A percentile compares a stretch with the other conserved stretches of the same genome.
phyloP scores from a whole-genome alignment of 495 filamentous ascomycete species.

The Diplogelasinospora grovesii region DNA sequence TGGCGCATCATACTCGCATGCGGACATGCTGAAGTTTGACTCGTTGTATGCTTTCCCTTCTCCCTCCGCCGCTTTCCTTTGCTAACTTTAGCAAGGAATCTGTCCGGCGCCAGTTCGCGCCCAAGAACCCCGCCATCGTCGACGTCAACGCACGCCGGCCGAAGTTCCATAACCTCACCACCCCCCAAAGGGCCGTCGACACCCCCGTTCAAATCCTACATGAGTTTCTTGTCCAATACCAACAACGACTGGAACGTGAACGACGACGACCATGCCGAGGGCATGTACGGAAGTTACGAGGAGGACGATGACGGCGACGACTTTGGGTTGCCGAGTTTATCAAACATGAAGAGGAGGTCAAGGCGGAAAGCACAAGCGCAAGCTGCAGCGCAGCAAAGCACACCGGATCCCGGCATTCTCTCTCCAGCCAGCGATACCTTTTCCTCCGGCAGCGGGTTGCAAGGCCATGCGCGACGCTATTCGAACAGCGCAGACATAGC shows the following conservation, averaged over 20 bases:
- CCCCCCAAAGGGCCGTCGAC: slow-evolving; percentile 48
- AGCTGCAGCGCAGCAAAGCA: slow-evolving; percentile 39
- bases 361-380: too few species aligned
- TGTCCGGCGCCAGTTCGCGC: slow-evolving; percentile 39
- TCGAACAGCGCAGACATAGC: slow-evolving; percentile 87
- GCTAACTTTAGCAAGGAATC: slow-evolving; percentile 29
- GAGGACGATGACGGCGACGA: slow-evolving; percentile 81
- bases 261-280: slow-evolving; percentile 62
- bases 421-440: slow-evolving; percentile 12
- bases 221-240: slow-evolving; percentile 65
- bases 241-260: slow-evolving; percentile 69
- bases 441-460: slow-evolving; percentile 19
- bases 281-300: too few species aligned
- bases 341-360: slow-evolving; percentile 73
- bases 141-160: slow-evolving; percentile 14
- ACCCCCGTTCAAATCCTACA: slow-evolving; percentile 64
- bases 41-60: slow-evolving; percentile 45
- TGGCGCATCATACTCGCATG: slow-evolving; percentile 93
- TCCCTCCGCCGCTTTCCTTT: background rate
- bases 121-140: slow-evolving; percentile 41
- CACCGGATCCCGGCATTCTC: slow-evolving; percentile 7
- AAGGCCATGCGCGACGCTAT: slow-evolving; percentile 34
- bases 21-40: slow-evolving; percentile 85
- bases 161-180: slow-evolving; percentile 45
- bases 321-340: slow-evolving; percentile 84